Conservation (phyloP, 2,329 filamentous ascomycete genomes). For the Monilinia polystroma region DNA sequence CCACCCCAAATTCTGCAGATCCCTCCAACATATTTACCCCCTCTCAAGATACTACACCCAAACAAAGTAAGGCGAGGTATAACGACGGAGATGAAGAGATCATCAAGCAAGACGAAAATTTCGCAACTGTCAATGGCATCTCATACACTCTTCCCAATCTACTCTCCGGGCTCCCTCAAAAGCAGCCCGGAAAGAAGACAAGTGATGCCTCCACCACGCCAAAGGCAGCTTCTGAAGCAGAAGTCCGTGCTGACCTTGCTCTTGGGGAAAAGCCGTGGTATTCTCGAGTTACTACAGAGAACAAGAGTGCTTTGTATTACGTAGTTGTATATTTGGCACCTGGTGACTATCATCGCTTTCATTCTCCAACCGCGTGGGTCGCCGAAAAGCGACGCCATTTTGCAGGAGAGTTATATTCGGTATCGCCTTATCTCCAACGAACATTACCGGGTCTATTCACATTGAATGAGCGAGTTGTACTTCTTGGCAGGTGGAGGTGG, state of each 20-base stretch:
- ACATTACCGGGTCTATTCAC: slow-evolving; percentile 94
- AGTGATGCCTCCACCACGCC: slow-evolving; percentile 72
- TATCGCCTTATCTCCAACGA: slow-evolving; percentile 91
- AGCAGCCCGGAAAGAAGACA: slow-evolving; percentile 45
- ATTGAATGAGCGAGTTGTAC: slow-evolving; percentile 90
- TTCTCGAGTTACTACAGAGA: slow-evolving; percentile 59
- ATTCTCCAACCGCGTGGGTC: slow-evolving; percentile 93
- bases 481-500: slow-evolving; percentile 92
- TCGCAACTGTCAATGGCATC: slow-evolving; percentile 91
- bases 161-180: slow-evolving; percentile 65
- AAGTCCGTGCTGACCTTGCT: slow-evolving; percentile 81
- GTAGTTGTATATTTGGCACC: slow-evolving; percentile 93
- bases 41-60: slow-evolving; percentile 27
- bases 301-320: slow-evolving; percentile 80
- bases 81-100: slow-evolving; percentile 54
- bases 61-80: slow-evolving; percentile 34
- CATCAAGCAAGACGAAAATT: slow-evolving; percentile 83
- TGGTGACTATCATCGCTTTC: slow-evolving; percentile 97
- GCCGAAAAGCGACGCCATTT: slow-evolving; percentile 95
- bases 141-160: slow-evolving; percentile 88
- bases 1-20: slow-evolving; percentile 35
- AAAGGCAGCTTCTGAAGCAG: slow-evolving; percentile 70
- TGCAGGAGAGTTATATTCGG: slow-evolving; percentile 90
- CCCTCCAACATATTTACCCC: slow-evolving; percentile 51
- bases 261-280: slow-evolving; percentile 71